Base-by-base conservation (phyloP, 345 rosid genomes). In the Clarkia xantiana region DNA sequence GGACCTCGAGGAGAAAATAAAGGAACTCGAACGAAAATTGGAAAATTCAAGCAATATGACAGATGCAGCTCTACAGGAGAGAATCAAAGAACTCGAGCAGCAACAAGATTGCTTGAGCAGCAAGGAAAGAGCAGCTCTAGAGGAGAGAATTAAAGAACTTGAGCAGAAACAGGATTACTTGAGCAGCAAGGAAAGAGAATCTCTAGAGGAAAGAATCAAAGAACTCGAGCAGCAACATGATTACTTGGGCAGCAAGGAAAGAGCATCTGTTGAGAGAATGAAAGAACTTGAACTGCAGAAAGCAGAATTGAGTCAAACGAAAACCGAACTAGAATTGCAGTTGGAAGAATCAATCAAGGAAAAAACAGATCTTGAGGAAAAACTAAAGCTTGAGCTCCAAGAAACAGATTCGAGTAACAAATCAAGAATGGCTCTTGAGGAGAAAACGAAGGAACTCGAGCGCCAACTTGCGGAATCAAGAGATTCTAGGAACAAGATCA, bases 311-410 rank as follows among this genome's bases (percentile, higher is more conserved):
- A 29, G 36, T 2, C 5, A 7, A 1, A 10, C 8, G 5, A 29
- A 5, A 29, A 29, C 36, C 5, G 36, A 29, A 29, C 36, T 29
- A 10, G 36, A 29, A 29, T 46, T 66, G 51, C 72, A 73, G 64
- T 64, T 73, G 73, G 87, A 82, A 64, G 79, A 82, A 54, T 65
- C 80, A 14, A 71, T 73, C 70, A 66, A 51, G 0, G 71, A 67
- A 40, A 65, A 67, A 61, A 62, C 45, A 23, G 56, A 47, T 2
- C 44, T 42, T 7, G 51, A 59, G 56, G 55, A 59, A 20, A 51
- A 3, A 34, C 14, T 45, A 5, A 43, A 44, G 45, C 63, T 59
- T 12, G 56, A 51, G 47, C 12, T 23, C n/a, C 45, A 48, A 36
- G 36, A 40, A 34, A 39, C 22, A 14, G 53, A 15, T 39, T 56